These are phyloP conservation scores for Cyathus striatus DNA, from an alignment of 768 basidiomycete species.

Conservation along the genomic window DNA sequence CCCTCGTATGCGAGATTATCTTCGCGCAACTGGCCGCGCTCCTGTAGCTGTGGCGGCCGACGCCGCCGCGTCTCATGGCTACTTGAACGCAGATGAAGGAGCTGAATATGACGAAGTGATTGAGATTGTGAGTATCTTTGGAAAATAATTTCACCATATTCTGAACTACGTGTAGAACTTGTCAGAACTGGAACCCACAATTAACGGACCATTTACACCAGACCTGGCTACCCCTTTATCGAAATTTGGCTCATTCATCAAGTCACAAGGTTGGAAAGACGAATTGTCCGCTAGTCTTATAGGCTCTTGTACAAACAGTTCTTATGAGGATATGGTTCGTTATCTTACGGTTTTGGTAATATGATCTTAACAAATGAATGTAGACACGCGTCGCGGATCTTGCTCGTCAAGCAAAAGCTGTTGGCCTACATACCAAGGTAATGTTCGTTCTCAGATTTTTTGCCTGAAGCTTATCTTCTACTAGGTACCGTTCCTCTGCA, in stretches of 20 bases:
- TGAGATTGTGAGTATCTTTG: conserved; percentile 63
- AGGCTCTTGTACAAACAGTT: conserved; percentile 99
- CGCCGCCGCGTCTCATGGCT: conserved; percentile 70
- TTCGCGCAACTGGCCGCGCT: conserved; percentile 83
- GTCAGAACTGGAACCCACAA: conserved; percentile 83
- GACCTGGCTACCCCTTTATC: conserved; percentile 94
- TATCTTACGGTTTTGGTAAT: background rate
- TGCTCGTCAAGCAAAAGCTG: conserved; percentile 82
- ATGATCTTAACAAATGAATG: conserved; percentile 4
- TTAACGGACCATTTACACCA: conserved; percentile 98
- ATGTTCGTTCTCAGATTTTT: conserved; percentile 5
- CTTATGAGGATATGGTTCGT: conserved; percentile 88
- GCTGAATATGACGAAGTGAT: conserved; percentile 94
- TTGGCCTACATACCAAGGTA: conserved; percentile 77
- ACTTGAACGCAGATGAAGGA: conserved; percentile 77
- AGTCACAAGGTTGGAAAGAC: conserved; percentile 90
- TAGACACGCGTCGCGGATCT: conserved; percentile 91
- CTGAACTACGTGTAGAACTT: conserved; percentile 52
- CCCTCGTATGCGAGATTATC: conserved; percentile 81
- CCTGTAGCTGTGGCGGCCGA: conserved; percentile 87
- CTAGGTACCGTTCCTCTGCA: conserved; percentile 81
- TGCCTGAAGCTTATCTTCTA: conserved; percentile 4
- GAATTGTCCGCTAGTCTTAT: conserved; percentile 89
- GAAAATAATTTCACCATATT: conserved; percentile 1
- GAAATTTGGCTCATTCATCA: conserved; percentile 74